Evolutionary conservation across 768 basidiomycete genomes (phyloP), one percentile per base, ranked within the genome.

Genomic region (Rhodotorula graminis): DNA sequence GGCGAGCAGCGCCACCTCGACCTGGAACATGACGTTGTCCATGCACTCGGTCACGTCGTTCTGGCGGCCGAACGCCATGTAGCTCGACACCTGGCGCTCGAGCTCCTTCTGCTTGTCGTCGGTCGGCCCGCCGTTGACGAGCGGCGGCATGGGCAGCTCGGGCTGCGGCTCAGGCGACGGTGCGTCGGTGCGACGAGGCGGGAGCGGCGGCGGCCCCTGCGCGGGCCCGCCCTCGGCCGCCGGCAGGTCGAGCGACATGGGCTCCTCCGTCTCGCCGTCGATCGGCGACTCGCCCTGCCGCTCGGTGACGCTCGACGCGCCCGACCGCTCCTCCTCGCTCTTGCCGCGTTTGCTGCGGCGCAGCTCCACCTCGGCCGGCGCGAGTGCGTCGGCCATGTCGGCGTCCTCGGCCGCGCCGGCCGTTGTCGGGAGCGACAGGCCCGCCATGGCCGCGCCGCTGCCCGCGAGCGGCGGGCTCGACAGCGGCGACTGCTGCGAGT

Each of bases 11-110:
- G 93, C 93, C 9, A 92, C 90, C 81, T 99, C 96, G 63, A 98
- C 93, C 81, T 98, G 96, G 82, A 96, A 96, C 85, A 99, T 90
- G 83, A 94, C 94, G 78, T 98, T 98, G 81, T 98, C 95, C 90
- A 98, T 92, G 82, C 95, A 97, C 82, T 99, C 96, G 0, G 95
- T 89, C 21, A 98, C 94, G 80, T 99, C 96, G 78, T 99, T 95
- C 78, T 99, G 96, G 77, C 90, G 89, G 11, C 95, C 75, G 40
- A 73, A 76, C 0, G 69, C 59, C 75, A 76, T 76, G 65, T 76
- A 76, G 25, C 29, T 64, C 58, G 65, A 61, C 0, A 76, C 67
- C 62, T 72, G 49, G 37, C 53, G 37, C 64, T 76, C 71, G 16
- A 76, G 61, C 33, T 73, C 56, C 37, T 56, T 61, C 53, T 69